Evolutionary conservation across 1,139 yeast genomes (phyloP).

Genomic region (Debaryomyces fabryi): DNA sequence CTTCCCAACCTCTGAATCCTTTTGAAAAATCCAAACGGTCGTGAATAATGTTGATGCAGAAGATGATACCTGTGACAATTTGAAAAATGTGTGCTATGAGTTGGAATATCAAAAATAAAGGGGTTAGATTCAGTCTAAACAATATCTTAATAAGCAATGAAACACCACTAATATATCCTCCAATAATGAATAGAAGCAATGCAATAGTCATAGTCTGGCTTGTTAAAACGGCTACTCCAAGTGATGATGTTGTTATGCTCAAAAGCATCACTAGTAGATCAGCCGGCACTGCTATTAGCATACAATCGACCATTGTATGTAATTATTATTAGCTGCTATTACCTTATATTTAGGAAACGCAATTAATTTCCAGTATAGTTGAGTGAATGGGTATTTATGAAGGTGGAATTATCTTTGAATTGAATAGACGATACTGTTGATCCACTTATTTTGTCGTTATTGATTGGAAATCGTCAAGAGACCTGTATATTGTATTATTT

Average conservation of each 20-base stretch:
- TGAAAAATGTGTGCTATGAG: slow-evolving; percentile 17
- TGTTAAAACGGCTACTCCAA: slow-evolving; percentile 1
- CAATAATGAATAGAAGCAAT: slow-evolving; percentile 2
- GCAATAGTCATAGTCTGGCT: neutral
- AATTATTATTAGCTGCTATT: neutral
- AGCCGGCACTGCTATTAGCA: neutral
- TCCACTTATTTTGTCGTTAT: neutral
- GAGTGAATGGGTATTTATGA: neutral
- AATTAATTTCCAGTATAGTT: neutral
- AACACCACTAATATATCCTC: neutral
- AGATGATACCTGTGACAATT: slow-evolving; percentile 22
- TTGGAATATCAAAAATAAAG: slow-evolving; percentile 7
- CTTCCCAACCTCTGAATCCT: slow-evolving; percentile 12
- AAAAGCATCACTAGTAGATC: slow-evolving; percentile 3
- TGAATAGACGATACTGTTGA: neutral
- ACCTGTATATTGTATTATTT: slow-evolving; percentile 4
- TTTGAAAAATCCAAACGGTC: slow-evolving; percentile 6
- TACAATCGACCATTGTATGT: neutral
- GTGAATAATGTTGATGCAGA: slow-evolving; percentile 19
- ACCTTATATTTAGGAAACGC: neutral
- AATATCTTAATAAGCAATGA: neutral
- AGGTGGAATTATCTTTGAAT: neutral
- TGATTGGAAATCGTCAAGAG: neutral
- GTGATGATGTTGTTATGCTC: slow-evolving; percentile 5
- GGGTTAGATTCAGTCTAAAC: neutral